Evolutionary conservation across 306 rosid species (phyloP).

Genomic region (Cucumis melo): DNA sequence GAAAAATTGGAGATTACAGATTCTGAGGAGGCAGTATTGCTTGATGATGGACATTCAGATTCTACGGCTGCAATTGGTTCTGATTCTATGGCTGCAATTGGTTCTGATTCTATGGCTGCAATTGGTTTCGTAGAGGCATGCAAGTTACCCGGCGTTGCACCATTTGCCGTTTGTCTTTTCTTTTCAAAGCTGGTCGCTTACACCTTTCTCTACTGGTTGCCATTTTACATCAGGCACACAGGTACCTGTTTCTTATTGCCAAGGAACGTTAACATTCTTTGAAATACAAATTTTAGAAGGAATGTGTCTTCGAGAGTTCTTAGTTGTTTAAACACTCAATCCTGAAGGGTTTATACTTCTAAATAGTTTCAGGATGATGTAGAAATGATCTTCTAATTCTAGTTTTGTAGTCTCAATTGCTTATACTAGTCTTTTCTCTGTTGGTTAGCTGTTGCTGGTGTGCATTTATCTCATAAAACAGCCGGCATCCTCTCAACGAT

Average conservation of each 20-base stretch:
- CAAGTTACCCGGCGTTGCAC: conserved; percentile 80
- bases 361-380: background rate
- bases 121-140: conserved; percentile 94
- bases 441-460: conserved; percentile 70
- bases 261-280: background rate
- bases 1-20: conserved; percentile 22
- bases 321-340: background rate
- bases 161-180: conserved; percentile 73
- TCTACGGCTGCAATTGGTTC: too few species aligned
- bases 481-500: conserved; percentile 81
- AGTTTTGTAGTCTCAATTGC: background rate
- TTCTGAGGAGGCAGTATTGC: conserved; percentile 57
- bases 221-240: conserved; percentile 80
- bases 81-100: conserved; percentile 69
- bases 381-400: background rate
- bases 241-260: conserved; percentile 13
- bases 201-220: conserved; percentile 85
- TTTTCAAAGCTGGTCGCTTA: conserved; percentile 94
- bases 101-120: conserved; percentile 59
- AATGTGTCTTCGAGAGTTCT: background rate
- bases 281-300: background rate
- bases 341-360: background rate
- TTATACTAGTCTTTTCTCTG: background rate
- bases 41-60: conserved; percentile 19
- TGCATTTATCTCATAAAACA: conserved; percentile 56